phyloP scores from a whole-genome alignment of 2,329 filamentous ascomycete species.

The Trichoderma sp. region DNA sequence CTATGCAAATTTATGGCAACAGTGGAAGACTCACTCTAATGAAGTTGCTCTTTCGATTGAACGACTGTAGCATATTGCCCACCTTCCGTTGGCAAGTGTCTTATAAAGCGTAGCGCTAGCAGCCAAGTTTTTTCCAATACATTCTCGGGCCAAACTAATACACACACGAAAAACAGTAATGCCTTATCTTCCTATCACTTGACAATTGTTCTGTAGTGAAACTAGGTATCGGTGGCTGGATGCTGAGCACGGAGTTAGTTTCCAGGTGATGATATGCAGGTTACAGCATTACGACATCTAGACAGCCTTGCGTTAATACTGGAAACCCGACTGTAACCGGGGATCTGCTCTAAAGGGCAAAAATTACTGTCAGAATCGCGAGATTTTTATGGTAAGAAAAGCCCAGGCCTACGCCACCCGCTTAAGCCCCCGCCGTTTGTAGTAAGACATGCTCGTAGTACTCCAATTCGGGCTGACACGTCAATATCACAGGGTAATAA shows the following conservation, averaged over 20 bases:
- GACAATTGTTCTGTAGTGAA: not conserved
- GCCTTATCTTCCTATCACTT: too few species aligned
- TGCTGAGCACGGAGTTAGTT: not conserved
- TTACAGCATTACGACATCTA: not conserved
- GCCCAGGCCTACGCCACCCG: not conserved
- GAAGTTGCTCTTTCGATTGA: not conserved
- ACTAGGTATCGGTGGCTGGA: not conserved
- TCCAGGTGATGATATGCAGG: not conserved
- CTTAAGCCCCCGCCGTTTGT: not conserved
- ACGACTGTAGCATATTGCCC: not conserved
- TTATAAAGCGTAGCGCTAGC: not conserved
- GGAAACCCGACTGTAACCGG: not conserved
- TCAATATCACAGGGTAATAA: not conserved
- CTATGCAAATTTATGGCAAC: too few species aligned
- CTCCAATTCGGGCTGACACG: not conserved
- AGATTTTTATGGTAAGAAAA: not conserved
- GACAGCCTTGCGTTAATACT: not conserved
- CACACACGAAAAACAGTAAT: too few species aligned
- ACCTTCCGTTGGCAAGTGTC: too few species aligned
- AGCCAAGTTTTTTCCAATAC: not conserved
- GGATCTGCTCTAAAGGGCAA: not conserved
- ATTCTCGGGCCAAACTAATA: not conserved
- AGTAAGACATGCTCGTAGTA: constrained; percentile 10
- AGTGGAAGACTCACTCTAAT: not conserved
- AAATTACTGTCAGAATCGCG: not conserved